Evolutionary conservation across 257 asterid genomes (phyloP).

Genomic region (Nicotiana sylvestris): DNA sequence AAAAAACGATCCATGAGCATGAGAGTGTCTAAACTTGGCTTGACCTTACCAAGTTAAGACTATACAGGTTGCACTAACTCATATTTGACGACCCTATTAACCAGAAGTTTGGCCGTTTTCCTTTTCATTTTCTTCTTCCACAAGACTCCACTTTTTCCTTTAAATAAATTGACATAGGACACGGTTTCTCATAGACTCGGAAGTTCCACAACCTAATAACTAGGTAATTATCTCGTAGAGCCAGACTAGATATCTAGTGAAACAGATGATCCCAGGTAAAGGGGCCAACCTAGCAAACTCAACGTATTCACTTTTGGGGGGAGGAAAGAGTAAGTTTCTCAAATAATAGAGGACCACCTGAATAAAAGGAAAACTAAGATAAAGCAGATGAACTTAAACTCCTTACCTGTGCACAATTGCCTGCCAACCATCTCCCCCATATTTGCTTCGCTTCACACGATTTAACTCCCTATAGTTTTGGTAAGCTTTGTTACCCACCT

Average conservation of each 20-base stretch:
- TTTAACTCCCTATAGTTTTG: conserved; percentile 22
- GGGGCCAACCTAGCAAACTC: background rate
- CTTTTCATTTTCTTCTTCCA: background rate
- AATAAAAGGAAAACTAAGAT: background rate
- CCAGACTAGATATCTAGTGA: background rate
- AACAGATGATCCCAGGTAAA: background rate
- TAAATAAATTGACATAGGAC: background rate
- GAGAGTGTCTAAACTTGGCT: background rate
- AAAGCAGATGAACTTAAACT: background rate
- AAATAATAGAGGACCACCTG: background rate
- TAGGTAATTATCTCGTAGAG: no score
- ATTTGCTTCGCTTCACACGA: conserved; percentile 29
- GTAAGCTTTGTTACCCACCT: conserved; percentile 35
- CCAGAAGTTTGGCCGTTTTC: background rate
- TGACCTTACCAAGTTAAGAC: background rate
- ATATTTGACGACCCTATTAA: background rate
- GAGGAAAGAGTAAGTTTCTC: conserved; percentile 2
- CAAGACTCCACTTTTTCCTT: background rate
- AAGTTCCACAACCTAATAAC: background rate
- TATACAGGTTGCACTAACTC: background rate
- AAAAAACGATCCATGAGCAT: background rate
- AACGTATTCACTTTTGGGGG: background rate
- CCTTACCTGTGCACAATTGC: conserved; percentile 68
- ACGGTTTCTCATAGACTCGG: background rate
- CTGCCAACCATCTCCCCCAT: conserved; percentile 54